Base-by-base conservation (phyloP, 2,329 filamentous ascomycete genomes). In the Microsporum canis region DNA sequence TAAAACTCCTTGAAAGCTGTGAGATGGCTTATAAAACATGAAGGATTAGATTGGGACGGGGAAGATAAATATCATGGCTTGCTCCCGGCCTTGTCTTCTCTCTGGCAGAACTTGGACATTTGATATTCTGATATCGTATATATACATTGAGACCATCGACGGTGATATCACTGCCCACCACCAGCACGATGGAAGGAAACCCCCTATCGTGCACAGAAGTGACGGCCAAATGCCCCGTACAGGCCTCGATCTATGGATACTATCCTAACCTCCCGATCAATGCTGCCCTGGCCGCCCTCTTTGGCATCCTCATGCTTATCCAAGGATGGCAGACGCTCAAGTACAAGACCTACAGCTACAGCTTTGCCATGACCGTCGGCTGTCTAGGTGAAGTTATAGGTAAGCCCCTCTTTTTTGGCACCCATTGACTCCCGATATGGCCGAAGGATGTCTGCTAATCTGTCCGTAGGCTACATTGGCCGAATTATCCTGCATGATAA, bases 331-430 rank as follows among this genome's bases (percentile, higher is more conserved):
- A 1, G 70, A 82, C 5, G 80, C 81, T 6, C 70, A 80, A 72
- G 57, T 80, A 78, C 68, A 77, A 76, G 61, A 82, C 82, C 64
- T 84, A 80, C 78, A 81, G 80, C 5, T 83, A 80, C 68, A 76
- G 78, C 71, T 69, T 78, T 38, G 80, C 78, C 0, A 73, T 83
- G 63, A 66, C 71, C 5, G 63, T 78, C 1, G 82, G 80, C 8
- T 75, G 79, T 5, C 63, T 79, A 3, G 76, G 80, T 57, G 82
- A 84, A 43, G 57, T 38, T 8, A 58, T 58, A 3, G 57, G 57
- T 58, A 23, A 23, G 17, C 17, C 2, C n/a, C 12, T 43, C 39
- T 43, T 17, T 5, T 1, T 17, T n/a, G 17, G 2, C 14, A 23
- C 17, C 17, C 17, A 1, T 23, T 23, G 17, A 23, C 17, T 1